Evolutionary conservation across 2,329 filamentous ascomycete species (phyloP).

Genomic region (Penicillium sp.): DNA sequence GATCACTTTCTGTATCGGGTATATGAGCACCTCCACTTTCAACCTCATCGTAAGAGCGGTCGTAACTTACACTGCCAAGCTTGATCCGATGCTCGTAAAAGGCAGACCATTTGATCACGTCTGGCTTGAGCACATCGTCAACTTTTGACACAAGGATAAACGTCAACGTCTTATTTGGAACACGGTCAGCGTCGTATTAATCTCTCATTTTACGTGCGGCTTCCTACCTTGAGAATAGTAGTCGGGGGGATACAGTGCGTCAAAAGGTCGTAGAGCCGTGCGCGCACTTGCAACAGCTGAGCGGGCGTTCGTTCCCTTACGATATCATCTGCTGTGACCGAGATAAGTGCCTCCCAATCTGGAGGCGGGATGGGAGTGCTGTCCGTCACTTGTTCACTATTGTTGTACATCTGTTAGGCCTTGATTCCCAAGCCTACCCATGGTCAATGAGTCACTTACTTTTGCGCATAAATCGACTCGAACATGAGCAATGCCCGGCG

Average conservation of each 20-base stretch:
- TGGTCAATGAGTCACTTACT: slow-evolving; percentile 60
- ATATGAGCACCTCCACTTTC: slow-evolving; percentile 7
- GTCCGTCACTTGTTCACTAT: slow-evolving; percentile 85
- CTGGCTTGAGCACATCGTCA: slow-evolving; percentile 85
- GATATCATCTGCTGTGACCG: slow-evolving; percentile 88
- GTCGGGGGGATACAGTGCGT: slow-evolving; percentile 97
- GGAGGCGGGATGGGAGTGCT: slow-evolving; percentile 88
- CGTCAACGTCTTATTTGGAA: slow-evolving; percentile 66
- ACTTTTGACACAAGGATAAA: slow-evolving; percentile 88
- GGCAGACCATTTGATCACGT: slow-evolving; percentile 92
- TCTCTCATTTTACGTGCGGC: no score
- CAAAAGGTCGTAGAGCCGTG: slow-evolving; percentile 94
- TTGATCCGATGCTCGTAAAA: slow-evolving; percentile 97
- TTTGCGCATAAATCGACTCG: slow-evolving; percentile 94
- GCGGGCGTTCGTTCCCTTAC: slow-evolving; percentile 90
- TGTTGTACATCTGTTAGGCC: slow-evolving; percentile 11
- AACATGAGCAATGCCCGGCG: slow-evolving; percentile 92
- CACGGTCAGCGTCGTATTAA: neutral
- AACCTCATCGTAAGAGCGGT: no score
- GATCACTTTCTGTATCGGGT: slow-evolving; percentile 71
- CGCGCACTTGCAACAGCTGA: slow-evolving; percentile 81
- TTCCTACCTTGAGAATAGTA: slow-evolving; percentile 75
- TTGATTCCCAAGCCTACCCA: slow-evolving; percentile 4
- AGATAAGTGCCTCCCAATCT: slow-evolving; percentile 93
- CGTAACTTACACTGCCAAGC: slow-evolving; percentile 64